Evolutionary conservation across 768 basidiomycete genomes (phyloP), one percentile per base, ranked within the genome.

Genomic region (Ramaria rubella): DNA sequence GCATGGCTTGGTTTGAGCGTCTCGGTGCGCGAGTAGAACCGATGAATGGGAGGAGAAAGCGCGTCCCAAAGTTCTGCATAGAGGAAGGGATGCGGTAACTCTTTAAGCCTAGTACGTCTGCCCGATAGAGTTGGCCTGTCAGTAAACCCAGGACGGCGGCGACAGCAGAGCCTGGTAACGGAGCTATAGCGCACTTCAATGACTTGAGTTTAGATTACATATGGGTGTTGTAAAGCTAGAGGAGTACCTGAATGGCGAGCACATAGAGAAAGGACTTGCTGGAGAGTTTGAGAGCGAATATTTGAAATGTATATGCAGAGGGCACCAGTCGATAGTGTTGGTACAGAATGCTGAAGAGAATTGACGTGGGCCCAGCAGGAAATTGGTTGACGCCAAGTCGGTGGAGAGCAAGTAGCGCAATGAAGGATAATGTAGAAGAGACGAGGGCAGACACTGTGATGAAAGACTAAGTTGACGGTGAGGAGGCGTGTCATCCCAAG

Each of bases 271-370:
- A 81, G 40, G 80, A 77, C 68, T 94, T 94, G 77, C 88, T 91
- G 61, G 77, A 86, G 54, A 91, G 70, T 9, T 82, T 70, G 19
- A 92, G 59, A 2, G 86, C 87, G 62, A 91, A 87, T 26, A 94
- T 76, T 27, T 81, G 78, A 69, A 87, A 90, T 44, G 75, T 77
- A 70, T 94, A 95, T 1, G 81, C 75, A 0, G 83, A 70, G 1
- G 93, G 93, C 1, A 93, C 82, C 40, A 90, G 78, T 42, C 90
- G 73, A 51, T 81, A 81, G 68, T 89, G 87, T 65, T 94, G 91
- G 68, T 92, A 94, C 27, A 94, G 64, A 34, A 90, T 78, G 67
- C 79, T 85, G 76, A 93, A 93, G 23, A 90, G 64, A 1, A 94
- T 63, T 2, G 86, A 75, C n/a, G 82, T 76, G 8, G 90, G 86